These are phyloP conservation scores for Arthonia radiata DNA, from an alignment of 495 filamentous ascomycete species.

Conservation along the genomic window DNA sequence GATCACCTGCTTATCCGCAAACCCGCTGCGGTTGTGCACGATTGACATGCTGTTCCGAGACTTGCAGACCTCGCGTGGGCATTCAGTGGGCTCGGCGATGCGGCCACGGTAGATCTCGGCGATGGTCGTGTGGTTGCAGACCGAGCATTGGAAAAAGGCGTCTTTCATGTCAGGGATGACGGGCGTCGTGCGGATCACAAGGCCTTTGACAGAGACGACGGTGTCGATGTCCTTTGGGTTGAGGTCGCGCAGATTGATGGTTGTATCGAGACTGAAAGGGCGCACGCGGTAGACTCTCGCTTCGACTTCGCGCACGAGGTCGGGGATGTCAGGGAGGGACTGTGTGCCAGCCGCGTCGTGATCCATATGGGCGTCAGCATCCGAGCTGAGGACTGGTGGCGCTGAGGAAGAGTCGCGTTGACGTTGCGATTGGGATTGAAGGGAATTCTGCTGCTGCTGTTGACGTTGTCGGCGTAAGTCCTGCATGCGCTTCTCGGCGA, in stretches of 20 bases:
- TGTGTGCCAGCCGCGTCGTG: slow-evolving; percentile 10
- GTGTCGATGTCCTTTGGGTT: slow-evolving; percentile 94
- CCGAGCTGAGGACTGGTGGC: slow-evolving; percentile 48
- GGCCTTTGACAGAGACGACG: slow-evolving; percentile 80
- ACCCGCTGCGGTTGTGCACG: slow-evolving; percentile 82
- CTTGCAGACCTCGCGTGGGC: slow-evolving; percentile 62
- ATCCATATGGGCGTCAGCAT: slow-evolving; percentile 29
- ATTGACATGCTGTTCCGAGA: slow-evolving; percentile 93
- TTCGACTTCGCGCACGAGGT: slow-evolving; percentile 37
- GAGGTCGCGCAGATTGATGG: slow-evolving; percentile 80
- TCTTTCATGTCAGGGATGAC: slow-evolving; percentile 97
- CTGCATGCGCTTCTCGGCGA: slow-evolving; percentile 60
- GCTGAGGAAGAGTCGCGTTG: slow-evolving; percentile 38
- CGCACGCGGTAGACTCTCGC: slow-evolving; percentile 60
- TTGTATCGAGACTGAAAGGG: slow-evolving; percentile 68
- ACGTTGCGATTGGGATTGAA: slow-evolving; percentile 14
- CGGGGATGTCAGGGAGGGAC: slow-evolving; percentile 21
- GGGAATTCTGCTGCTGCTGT: slow-evolving; percentile 25
- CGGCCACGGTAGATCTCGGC: slow-evolving; percentile 86
- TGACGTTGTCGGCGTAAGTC: slow-evolving; percentile 33
- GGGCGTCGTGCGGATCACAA: slow-evolving; percentile 87
- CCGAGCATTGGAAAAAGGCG: slow-evolving; percentile 84
- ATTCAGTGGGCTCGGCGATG: slow-evolving; percentile 82
- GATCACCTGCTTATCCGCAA: slow-evolving; percentile 95
- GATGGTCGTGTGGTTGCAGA: slow-evolving; percentile 72